These are phyloP conservation scores for Aspergillus vadensis DNA, from an alignment of 2,329 filamentous ascomycete species.

Conservation along the genomic window DNA sequence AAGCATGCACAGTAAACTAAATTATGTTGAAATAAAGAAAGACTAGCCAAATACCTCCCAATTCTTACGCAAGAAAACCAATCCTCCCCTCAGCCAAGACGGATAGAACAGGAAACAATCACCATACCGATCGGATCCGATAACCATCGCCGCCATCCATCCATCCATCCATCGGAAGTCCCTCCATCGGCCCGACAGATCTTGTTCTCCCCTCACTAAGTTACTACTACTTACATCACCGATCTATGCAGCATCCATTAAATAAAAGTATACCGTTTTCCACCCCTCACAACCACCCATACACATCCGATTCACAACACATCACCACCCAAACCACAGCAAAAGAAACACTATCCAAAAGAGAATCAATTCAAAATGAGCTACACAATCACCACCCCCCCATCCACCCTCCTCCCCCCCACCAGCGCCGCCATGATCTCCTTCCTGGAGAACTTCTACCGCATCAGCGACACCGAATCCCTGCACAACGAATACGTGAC, in stretches of 20 bases:
- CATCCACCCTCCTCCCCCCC: slow-evolving; percentile 28
- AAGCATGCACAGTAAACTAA: no score
- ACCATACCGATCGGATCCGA: slow-evolving; percentile 6
- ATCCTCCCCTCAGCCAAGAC: no score
- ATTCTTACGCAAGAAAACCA: no score
- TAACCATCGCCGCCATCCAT: neutral
- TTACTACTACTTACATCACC: slow-evolving; percentile 4
- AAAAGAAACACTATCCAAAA: no score
- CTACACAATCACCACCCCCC: slow-evolving; percentile 33
- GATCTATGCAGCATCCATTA: neutral
- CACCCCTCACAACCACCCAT: neutral
- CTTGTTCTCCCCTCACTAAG: no score
- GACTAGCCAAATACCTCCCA: neutral
- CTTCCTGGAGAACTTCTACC: slow-evolving; percentile 42
- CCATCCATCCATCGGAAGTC: slow-evolving; percentile 13
- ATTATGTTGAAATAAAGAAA: neutral
- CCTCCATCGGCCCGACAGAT: no score
- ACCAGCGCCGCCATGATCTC: slow-evolving; percentile 28
- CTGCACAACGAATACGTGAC: slow-evolving; percentile 38
- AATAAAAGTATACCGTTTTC: neutral
- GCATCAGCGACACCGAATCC: slow-evolving; percentile 38
- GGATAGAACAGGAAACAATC: no score
- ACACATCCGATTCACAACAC: neutral
- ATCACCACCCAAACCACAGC: neutral
- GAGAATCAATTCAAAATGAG: slow-evolving; percentile 30